Evolutionary conservation across 306 rosid genomes (phyloP).

Genomic region (Ochetophila trinervis): DNA sequence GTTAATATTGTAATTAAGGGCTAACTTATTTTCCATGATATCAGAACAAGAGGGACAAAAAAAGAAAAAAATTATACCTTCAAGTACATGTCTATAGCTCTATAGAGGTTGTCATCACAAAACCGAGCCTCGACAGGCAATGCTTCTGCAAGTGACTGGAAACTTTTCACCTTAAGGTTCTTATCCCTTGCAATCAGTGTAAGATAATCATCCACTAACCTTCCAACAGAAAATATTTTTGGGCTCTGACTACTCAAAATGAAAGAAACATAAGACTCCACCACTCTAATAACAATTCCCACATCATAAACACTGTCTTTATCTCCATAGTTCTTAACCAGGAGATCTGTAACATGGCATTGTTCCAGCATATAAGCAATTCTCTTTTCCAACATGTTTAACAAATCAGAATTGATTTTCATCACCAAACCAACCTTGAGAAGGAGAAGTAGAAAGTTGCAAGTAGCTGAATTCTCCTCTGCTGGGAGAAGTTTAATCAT

Average conservation of each 20-base stretch:
- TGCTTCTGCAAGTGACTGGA: slow-evolving; percentile 48
- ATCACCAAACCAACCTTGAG: slow-evolving; percentile 51
- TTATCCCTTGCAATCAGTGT: slow-evolving; percentile 57
- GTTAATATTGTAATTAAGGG: not conserved
- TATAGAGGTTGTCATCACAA: slow-evolving; percentile 36
- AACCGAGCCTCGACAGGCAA: slow-evolving; percentile 35
- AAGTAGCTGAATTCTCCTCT: slow-evolving; percentile 60
- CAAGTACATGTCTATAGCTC: slow-evolving; percentile 37
- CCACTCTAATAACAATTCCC: slow-evolving; percentile 44
- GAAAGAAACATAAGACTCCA: slow-evolving; percentile 40
- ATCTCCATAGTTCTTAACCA: slow-evolving; percentile 51
- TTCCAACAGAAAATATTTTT: slow-evolving; percentile 51
- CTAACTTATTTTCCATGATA: not conserved
- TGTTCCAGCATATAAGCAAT: slow-evolving; percentile 53
- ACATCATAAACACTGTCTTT: slow-evolving; percentile 47
- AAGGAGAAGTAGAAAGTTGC: slow-evolving; percentile 65
- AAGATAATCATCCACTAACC: slow-evolving; percentile 69
- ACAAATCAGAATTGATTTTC: slow-evolving; percentile 42
- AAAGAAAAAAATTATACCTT: slow-evolving; percentile 17
- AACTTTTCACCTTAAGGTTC: slow-evolving; percentile 44
- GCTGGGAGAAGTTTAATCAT: slow-evolving; percentile 55
- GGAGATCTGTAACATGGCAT: slow-evolving; percentile 48
- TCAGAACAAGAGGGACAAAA: not conserved
- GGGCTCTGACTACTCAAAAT: slow-evolving; percentile 30
- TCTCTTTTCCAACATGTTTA: slow-evolving; percentile 49